Base-by-base conservation (phyloP, 495 filamentous ascomycete genomes). In the Aspergillus haitiensis region DNA sequence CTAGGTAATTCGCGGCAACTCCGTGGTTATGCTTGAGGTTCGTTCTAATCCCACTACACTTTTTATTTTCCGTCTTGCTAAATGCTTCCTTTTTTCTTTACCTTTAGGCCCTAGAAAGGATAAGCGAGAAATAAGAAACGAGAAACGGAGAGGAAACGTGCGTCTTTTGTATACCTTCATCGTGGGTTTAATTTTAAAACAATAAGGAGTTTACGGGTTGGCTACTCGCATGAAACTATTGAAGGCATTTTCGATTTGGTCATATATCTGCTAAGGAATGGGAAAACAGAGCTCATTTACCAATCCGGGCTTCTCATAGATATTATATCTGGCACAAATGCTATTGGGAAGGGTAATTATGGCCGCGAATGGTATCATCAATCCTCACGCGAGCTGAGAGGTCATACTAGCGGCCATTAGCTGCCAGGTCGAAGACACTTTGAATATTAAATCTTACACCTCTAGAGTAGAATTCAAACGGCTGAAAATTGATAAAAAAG, bases 1-100 rank as follows among this genome's bases (percentile, higher is more conserved):
- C 15, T 49, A 84, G 82, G 81, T 87, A 55, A 96, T 97, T 66
- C 88, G 93, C 60, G 93, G 93, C 56, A 97, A 97, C 76, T 96
- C 92, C 6, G 91, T 97, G 8, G 91, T 97, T 46, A 97, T 97
- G 91, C 81, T 97, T 31, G 93, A 97, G 81, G 91, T 90, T 39
- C 68, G 70, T 67, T 53, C 46, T 52, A 13, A 18, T 36, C 35
- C 35, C 46, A 18, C 8, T 16, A 16, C 27, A 10, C 7, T 3
- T 15, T 36, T 16, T 15, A 2, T 36, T 6, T 10, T 9, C 12
- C 11, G 36, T 16, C 54, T 31, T 12, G 49, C 67, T 78, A 62
- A 78, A 27, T 27, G 21, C 21, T 27, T 27, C 21, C 21, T 27
- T 60, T 32, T 27, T 44, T 7, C 52, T 55, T 31, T 52, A n/a